A percentile compares a stretch with the other conserved stretches of the same genome.
Conservation (phyloP, 2,329 filamentous ascomycete species). For the Trichophyton rubrum region DNA sequence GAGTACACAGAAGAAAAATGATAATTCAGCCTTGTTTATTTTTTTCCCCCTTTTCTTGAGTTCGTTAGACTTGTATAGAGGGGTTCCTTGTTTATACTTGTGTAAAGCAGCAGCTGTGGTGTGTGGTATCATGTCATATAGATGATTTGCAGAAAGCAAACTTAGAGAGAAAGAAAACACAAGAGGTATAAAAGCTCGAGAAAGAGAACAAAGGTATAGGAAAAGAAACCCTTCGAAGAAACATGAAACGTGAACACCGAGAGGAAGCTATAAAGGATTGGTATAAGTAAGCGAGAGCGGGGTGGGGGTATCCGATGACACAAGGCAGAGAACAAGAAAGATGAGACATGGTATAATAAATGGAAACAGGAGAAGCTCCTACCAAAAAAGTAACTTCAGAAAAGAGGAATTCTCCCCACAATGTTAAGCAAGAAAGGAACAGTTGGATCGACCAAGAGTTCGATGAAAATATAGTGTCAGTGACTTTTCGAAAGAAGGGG, state of each 20-base stretch:
- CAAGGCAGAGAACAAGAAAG: not conserved
- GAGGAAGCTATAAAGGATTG: slow-evolving; percentile 5
- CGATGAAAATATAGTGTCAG: not conserved
- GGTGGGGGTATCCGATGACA: slow-evolving; percentile 18
- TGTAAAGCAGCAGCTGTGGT: not conserved
- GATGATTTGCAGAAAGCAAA: not conserved
- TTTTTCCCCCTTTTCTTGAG: not conserved
- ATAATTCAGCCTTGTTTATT: not conserved
- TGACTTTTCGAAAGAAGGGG: not conserved
- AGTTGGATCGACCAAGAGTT: slow-evolving; percentile 1
- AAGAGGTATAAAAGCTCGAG: slow-evolving; percentile 24
- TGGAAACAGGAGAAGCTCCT: not conserved
- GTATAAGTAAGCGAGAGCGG: slow-evolving; percentile 15
- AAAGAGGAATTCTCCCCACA: not conserved
- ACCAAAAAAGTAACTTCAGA: not conserved
- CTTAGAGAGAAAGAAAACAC: slow-evolving; percentile 12
- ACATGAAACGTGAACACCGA: slow-evolving; percentile 2
- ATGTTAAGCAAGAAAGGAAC: not conserved
- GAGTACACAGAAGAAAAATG: not conserved
- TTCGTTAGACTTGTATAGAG: slow-evolving; percentile 2
- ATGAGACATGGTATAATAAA: not conserved
- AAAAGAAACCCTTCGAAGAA: not conserved
- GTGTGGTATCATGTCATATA: slow-evolving; percentile 3
- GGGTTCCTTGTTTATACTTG: slow-evolving; percentile 2
- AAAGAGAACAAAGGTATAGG: slow-evolving; percentile 17